Base-by-base conservation (phyloP, 257 asterid species). In the Cruciata laevipes region DNA sequence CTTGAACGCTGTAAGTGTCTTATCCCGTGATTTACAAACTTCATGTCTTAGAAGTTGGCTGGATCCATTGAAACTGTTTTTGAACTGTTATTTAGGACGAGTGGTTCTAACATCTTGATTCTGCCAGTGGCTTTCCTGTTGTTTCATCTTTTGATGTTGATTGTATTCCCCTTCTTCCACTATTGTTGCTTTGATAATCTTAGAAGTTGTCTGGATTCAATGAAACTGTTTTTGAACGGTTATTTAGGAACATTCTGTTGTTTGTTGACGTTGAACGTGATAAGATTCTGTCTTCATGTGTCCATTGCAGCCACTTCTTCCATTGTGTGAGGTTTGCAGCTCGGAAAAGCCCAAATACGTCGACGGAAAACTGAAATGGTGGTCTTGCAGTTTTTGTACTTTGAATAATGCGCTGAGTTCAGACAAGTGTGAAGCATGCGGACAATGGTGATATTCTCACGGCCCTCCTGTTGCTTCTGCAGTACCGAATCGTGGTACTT, bases 341-440 rank as follows among this genome's bases (percentile, higher is more conserved):
- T 53, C 88, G 58, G 80, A 66, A 65, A 88, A 78, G 72, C 95
- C 90, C 51, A 82, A 76, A 76, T 84, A 83, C 5, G 74, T 40
- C 57, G 77, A 71, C 9, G 73, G 56, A 68, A 82, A 78, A 69
- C 67, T 49, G 23, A 65, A 65, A 27, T 40, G 65, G 20, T 93
- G 97, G 99, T 78, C 94, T 42, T 90, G 99, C 79, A 85, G 73
- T 76, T 79, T 88, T 75, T 93, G 96, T 63, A 90, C 97, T 3
- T 79, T 79, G 68, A 95, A 88, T 72, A 93, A 93, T 69, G 78
- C 74, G 68, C 74, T 70, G 70, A 77, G 80, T 81, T 68, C 71
- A 73, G 97, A 88, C 47, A 83, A 82, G 74, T 93, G 99, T 71
- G 73, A 67, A 12, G 90, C 80, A 33, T 93, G 96, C 73, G 94